Percentiles rank a stretch among this genome's conserved stretches.
Conservation (phyloP, 441 rosid genomes). For the Erysimum pusillum region DNA sequence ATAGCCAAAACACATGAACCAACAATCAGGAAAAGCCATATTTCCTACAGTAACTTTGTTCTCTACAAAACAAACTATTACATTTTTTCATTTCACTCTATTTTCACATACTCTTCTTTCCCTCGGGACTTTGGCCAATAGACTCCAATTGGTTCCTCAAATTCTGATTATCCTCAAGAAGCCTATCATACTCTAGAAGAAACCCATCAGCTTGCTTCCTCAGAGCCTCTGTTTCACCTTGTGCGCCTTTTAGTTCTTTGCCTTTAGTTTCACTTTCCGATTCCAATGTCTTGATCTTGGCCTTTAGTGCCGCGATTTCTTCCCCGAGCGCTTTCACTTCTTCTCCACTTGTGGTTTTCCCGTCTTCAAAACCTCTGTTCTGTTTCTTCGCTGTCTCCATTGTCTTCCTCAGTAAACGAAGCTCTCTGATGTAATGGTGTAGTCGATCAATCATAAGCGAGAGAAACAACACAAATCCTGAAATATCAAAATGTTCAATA, state of each 20-base stretch:
- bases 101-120: slow-evolving; percentile 60
- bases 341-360: slow-evolving; percentile 56
- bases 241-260: slow-evolving; percentile 62
- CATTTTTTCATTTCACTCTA: not conserved
- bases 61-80: slow-evolving; percentile 36
- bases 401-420: slow-evolving; percentile 73
- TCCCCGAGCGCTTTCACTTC: slow-evolving; percentile 59
- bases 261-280: slow-evolving; percentile 58
- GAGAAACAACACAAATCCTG: slow-evolving; percentile 85
- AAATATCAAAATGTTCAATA: slow-evolving; percentile 18
- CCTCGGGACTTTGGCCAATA: slow-evolving; percentile 60
- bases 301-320: slow-evolving; percentile 55
- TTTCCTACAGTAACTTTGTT: not conserved
- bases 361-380: slow-evolving; percentile 65
- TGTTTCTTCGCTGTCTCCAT: slow-evolving; percentile 84
- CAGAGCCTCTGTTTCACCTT: slow-evolving; percentile 68
- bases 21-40: slow-evolving; percentile 1
- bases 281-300: slow-evolving; percentile 62
- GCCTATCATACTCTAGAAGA: slow-evolving; percentile 72
- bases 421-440: slow-evolving; percentile 92
- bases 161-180: slow-evolving; percentile 79
- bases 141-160: slow-evolving; percentile 71
- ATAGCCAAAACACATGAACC: slow-evolving; percentile 10
- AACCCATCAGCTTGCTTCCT: slow-evolving; percentile 79
- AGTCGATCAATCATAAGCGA: slow-evolving; percentile 84